phyloP scores from a whole-genome alignment of 768 basidiomycete species.

The Rhodotorula babjevae region DNA sequence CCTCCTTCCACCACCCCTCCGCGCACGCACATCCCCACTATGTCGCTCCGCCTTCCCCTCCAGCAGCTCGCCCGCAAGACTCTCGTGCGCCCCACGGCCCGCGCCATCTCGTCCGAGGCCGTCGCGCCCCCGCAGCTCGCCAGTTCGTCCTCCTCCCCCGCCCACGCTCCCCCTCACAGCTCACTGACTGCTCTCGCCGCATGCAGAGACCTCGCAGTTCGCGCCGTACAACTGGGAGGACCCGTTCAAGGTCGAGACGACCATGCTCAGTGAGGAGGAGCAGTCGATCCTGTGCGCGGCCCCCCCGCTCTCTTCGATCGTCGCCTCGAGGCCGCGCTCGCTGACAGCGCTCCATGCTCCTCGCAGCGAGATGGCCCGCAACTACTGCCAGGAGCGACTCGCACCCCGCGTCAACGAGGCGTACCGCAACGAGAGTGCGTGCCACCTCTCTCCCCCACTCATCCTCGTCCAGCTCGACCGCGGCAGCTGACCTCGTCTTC shows the following conservation, averaged over 20 bases:
- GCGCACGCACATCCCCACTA: background rate
- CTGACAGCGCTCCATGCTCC: background rate
- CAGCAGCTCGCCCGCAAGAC: background rate
- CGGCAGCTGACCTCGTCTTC: background rate
- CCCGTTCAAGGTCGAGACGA: slow-evolving; percentile 69
- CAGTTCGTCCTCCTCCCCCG: slow-evolving; percentile 3
- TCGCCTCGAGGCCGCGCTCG: background rate
- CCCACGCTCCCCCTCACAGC: background rate
- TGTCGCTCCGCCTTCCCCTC: background rate
- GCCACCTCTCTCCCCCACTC: slow-evolving; percentile 31
- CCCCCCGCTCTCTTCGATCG: background rate
- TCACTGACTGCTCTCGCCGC: background rate
- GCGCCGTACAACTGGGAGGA: slow-evolving; percentile 56
- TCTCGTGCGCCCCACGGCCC: background rate
- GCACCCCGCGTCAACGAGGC: slow-evolving; percentile 81
- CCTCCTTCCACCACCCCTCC: background rate
- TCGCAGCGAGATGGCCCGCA: slow-evolving; percentile 38
- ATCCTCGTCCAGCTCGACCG: no score
- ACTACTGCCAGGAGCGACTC: slow-evolving; percentile 63
- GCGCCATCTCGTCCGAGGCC: slow-evolving; percentile 15
- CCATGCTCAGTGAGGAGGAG: slow-evolving; percentile 79
- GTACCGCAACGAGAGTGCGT: slow-evolving; percentile 75
- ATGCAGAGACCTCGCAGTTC: slow-evolving; percentile 29
- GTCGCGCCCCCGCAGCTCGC: slow-evolving; percentile 17
- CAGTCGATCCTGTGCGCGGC: slow-evolving; percentile 66